These are phyloP conservation scores for Acmispon strigosus DNA, from an alignment of 306 rosid genomes.

Conservation along the genomic window DNA sequence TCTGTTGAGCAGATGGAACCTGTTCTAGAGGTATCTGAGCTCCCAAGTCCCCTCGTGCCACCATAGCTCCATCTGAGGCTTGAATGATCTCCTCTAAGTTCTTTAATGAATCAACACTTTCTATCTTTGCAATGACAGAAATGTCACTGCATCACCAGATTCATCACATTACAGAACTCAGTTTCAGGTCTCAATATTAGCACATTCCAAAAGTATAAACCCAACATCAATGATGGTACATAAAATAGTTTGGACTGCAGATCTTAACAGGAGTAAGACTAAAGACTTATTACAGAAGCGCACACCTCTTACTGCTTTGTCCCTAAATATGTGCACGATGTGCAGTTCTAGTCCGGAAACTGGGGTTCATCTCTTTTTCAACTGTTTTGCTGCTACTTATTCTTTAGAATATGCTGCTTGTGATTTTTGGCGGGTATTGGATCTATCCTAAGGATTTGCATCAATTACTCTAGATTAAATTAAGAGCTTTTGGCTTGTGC, in stretches of 20 bases:
- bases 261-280: not conserved
- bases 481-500: not conserved
- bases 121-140: constrained; percentile 88
- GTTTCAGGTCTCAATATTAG: not conserved
- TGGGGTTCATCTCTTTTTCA: not conserved
- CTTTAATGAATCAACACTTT: constrained; percentile 90
- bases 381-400: not conserved
- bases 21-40: constrained; percentile 98
- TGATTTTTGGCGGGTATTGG: not conserved
- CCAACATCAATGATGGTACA: not conserved
- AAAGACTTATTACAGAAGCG: not conserved
- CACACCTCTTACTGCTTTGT: not conserved
- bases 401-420: not conserved
- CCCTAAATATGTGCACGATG: not conserved
- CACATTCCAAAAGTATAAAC: constrained; percentile 1
- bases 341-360: not conserved
- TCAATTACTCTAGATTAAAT: not conserved
- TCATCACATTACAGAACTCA: constrained; percentile 12
- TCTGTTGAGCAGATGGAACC: constrained; percentile 94
- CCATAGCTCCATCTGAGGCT: constrained; percentile 98
- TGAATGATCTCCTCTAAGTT: constrained; percentile 89
- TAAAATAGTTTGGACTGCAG: not conserved
- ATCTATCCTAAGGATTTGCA: not conserved
- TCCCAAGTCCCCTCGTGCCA: constrained; percentile 98
- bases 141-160: constrained; percentile 57